Conservation (phyloP, 2,329 filamentous ascomycete genomes). For the Cryphonectria naterciae region DNA sequence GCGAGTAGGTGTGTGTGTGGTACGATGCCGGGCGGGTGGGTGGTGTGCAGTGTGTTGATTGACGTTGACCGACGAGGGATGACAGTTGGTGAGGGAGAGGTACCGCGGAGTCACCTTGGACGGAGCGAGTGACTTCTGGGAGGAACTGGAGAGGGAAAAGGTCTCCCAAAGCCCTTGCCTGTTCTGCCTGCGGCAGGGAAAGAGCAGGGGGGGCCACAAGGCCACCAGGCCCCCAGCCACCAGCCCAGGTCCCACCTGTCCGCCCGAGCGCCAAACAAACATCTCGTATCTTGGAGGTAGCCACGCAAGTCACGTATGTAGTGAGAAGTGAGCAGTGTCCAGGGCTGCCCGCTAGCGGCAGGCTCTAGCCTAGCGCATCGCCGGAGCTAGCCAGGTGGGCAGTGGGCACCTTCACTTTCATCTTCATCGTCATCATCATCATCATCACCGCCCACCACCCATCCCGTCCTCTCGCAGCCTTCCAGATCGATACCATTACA, state of each 20-base stretch:
- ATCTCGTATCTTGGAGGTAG: conserved; percentile 1
- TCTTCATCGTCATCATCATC: not conserved
- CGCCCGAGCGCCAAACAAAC: not conserved
- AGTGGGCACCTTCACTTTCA: not conserved
- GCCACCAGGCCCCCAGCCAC: conserved; percentile 8
- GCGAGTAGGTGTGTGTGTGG: not conserved
- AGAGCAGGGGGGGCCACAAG: not conserved
- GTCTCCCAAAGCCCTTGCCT: not conserved
- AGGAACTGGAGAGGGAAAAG: not conserved
- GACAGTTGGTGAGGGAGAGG: conserved; percentile 4
- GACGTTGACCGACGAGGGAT: not conserved
- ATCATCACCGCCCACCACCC: not conserved
- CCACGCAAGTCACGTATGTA: not conserved
- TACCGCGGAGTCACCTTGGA: conserved; percentile 6
- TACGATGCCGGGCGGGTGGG: not conserved
- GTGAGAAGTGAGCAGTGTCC: not conserved
- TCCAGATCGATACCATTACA: too few species aligned
- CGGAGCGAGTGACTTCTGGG: conserved; percentile 1
- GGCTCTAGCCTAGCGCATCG: not conserved
- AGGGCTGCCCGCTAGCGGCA: conserved; percentile 5
- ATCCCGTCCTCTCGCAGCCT: too few species aligned
- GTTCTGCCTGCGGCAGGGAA: conserved; percentile 2
- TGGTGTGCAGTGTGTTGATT: not conserved
- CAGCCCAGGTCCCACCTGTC: conserved; percentile 1
- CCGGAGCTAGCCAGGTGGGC: not conserved